Percentiles rank a stretch among this genome's conserved stretches.
phyloP scores from a whole-genome alignment of 176 grass and related monocot species.

The Eleusine indica region DNA sequence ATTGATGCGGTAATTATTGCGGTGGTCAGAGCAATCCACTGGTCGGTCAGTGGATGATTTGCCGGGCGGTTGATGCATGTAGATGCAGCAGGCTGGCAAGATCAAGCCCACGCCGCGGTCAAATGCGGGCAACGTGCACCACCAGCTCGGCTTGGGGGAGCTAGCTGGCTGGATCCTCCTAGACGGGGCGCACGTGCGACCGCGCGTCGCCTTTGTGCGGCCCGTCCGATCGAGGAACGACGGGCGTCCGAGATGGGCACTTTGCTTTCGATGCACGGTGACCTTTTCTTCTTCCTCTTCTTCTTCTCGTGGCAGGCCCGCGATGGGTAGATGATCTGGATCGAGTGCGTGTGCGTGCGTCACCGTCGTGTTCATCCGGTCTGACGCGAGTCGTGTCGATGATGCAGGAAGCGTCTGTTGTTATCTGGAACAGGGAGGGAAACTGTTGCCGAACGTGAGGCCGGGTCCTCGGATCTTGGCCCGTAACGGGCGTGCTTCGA shows the following conservation, averaged over 20 bases:
- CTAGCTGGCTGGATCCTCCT: constrained; percentile 14
- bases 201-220: not conserved
- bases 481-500: not conserved
- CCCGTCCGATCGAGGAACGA: constrained; percentile 26
- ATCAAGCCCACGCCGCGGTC: constrained; percentile 31
- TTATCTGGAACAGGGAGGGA: not conserved
- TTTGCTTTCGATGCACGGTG: not conserved
- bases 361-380: not conserved
- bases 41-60: constrained; percentile 29
- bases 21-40: constrained; percentile 28
- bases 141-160: not conserved
- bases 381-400: not conserved
- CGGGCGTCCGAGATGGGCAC: not conserved
- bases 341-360: not conserved
- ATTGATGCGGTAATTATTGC: not conserved
- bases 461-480: constrained; percentile 36
- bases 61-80: not conserved
- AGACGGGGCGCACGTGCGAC: constrained; percentile 36
- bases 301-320: not conserved
- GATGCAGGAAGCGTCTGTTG: not conserved
- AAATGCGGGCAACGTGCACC: constrained; percentile 49
- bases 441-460: constrained; percentile 8
- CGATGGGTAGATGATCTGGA: not conserved
- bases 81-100: constrained; percentile 25
- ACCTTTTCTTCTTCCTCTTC: not conserved